Conservation (phyloP, 1,284 basidiomycete genomes). For the Xerocomus nothofagi region DNA sequence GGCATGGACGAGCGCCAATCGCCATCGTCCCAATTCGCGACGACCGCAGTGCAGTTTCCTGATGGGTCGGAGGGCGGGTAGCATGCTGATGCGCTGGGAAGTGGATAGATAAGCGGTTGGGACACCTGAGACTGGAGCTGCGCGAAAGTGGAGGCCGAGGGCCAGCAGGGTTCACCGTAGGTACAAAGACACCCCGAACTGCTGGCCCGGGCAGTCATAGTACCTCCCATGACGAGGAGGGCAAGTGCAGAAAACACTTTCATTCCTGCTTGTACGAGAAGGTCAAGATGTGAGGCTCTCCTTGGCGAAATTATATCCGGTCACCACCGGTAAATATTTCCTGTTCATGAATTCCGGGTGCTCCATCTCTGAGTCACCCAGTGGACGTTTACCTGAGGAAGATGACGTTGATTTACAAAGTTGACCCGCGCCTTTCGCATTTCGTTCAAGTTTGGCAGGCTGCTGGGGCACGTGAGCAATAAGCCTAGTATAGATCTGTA, state of each 20-base stretch:
- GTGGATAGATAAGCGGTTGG: constrained; percentile 31
- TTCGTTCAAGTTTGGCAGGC: no score
- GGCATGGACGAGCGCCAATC: constrained; percentile 42
- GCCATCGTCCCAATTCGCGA: constrained; percentile 32
- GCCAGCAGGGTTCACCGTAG: constrained; percentile 40
- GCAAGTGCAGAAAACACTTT: background rate
- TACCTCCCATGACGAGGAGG: background rate
- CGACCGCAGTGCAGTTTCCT: constrained; percentile 33
- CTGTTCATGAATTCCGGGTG: background rate
- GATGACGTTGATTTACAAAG: background rate
- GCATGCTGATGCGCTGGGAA: constrained; percentile 29
- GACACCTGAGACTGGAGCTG: constrained; percentile 33
- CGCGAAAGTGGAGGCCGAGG: constrained; percentile 36
- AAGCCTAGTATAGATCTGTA: no score
- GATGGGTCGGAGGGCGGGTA: constrained; percentile 24
- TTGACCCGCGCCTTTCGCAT: no score
- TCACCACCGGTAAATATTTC: background rate
- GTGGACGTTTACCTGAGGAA: no score
- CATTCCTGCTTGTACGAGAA: constrained; percentile 5
- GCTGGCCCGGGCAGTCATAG: background rate
- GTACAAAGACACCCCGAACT: constrained; percentile 14
- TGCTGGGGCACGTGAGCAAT: no score
- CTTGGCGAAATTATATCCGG: background rate
- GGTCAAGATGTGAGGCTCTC: background rate
- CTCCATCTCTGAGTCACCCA: no score